Conservation (phyloP, 2,329 filamentous ascomycete species). For the Ascomycota sp. region DNA sequence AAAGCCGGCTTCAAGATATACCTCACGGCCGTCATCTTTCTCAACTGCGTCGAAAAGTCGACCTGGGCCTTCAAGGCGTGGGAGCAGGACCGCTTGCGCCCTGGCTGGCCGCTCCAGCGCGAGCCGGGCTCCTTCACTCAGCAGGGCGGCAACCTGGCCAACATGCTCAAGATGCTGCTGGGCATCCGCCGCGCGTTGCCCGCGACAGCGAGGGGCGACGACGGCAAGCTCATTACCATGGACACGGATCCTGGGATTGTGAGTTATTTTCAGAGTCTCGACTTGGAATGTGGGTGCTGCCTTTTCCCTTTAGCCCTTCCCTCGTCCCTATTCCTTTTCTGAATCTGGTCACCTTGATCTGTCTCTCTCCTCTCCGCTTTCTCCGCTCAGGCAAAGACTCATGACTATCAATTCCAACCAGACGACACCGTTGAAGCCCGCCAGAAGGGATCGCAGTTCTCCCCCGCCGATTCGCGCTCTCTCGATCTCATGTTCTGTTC, state of each 20-base stretch:
- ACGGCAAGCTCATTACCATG: slow-evolving; percentile 27
- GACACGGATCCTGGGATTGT: slow-evolving; percentile 24
- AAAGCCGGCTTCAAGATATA: slow-evolving; percentile 41
- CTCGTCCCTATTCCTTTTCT: background rate
- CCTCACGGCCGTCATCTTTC: slow-evolving; percentile 38
- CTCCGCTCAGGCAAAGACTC: no score
- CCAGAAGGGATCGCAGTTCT: slow-evolving; percentile 31
- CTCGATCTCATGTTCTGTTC: slow-evolving; percentile 29
- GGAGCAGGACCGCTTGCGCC: slow-evolving; percentile 39
- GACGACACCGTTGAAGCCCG: slow-evolving; percentile 19
- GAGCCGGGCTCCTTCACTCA: slow-evolving; percentile 34
- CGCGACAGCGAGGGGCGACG: slow-evolving; percentile 22
- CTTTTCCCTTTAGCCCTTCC: background rate
- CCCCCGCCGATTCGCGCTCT: slow-evolving; percentile 25
- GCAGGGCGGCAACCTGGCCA: slow-evolving; percentile 37
- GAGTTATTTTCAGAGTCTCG: slow-evolving; percentile 33
- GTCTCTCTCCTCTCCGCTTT: background rate
- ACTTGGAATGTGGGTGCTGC: slow-evolving; percentile 32
- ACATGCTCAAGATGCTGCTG: slow-evolving; percentile 39
- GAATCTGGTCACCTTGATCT: background rate
- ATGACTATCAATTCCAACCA: slow-evolving; percentile 2
- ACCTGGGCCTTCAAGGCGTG: slow-evolving; percentile 50
- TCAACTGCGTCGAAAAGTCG: slow-evolving; percentile 46
- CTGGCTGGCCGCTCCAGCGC: slow-evolving; percentile 38
- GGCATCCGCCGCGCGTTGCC: slow-evolving; percentile 39